These are phyloP conservation scores for Kodamaea hsintzibuensis DNA, from an alignment of 805 yeast genomes.

Conservation along the genomic window DNA sequence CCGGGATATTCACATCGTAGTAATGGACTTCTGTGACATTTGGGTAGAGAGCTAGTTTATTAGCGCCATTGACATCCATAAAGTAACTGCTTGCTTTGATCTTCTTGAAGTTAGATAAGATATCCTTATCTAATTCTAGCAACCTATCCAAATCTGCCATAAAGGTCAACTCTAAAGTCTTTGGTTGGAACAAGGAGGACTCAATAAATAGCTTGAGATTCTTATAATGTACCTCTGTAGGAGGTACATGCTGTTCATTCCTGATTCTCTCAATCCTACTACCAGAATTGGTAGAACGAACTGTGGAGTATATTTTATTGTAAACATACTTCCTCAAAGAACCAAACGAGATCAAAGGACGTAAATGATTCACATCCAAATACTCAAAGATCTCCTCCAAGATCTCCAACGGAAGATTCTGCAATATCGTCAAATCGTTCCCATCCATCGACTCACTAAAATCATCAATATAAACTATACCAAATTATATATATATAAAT, in stretches of 20 bases:
- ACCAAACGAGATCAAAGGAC: not conserved
- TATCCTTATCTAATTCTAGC: not conserved
- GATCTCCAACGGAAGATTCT: slow-evolving; percentile 1
- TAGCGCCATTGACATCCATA: not conserved
- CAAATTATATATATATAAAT: no score
- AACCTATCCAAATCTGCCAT: slow-evolving; percentile 1
- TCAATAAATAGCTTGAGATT: not conserved
- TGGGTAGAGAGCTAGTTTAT: not conserved
- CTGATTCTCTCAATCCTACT: not conserved
- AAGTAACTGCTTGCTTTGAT: not conserved
- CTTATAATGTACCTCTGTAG: not conserved
- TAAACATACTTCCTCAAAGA: not conserved
- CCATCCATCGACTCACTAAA: not conserved
- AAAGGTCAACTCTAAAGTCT: not conserved
- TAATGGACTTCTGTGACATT: not conserved
- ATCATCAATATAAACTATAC: not conserved
- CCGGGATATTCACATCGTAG: not conserved
- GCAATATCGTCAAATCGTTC: not conserved
- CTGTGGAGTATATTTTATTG: not conserved
- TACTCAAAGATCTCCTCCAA: slow-evolving; percentile 2
- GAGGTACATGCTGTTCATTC: not conserved
- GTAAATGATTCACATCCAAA: not conserved
- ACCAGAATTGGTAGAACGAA: not conserved
- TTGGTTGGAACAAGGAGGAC: not conserved
- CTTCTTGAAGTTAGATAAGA: not conserved